Evolutionary conservation across 2,329 filamentous ascomycete genomes (phyloP).

Genomic region (Fusarium cyanostomum): DNA sequence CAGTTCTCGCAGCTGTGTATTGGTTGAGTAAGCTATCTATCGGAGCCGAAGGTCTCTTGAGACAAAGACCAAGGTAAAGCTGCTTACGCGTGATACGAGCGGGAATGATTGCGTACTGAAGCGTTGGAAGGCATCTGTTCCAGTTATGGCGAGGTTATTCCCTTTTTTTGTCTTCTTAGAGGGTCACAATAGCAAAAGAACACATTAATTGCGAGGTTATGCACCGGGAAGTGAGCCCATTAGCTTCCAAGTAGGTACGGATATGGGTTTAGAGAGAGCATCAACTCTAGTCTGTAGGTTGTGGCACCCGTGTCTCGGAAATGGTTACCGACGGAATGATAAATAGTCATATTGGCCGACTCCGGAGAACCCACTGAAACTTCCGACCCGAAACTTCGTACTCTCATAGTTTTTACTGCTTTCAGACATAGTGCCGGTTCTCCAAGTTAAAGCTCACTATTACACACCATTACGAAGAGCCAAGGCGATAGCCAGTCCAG

Average conservation of each 20-base stretch:
- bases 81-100: slow-evolving; percentile 1
- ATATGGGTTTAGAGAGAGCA: background rate
- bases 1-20: slow-evolving; percentile 35
- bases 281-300: background rate
- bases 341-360: slow-evolving; percentile 5
- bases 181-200: too few relatives aligned
- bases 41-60: too few relatives aligned
- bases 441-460: too few relatives aligned
- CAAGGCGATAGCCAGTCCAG: too few relatives aligned
- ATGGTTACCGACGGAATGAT: slow-evolving; percentile 1
- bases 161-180: too few relatives aligned
- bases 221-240: background rate
- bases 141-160: background rate
- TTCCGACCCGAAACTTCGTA: background rate
- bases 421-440: background rate
- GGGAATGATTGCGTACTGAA: background rate
- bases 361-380: background rate
- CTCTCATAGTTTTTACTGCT: background rate
- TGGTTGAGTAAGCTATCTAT: too few relatives aligned
- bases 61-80: background rate
- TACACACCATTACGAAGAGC: background rate
- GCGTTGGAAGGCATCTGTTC: background rate
- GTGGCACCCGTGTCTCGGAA: background rate
- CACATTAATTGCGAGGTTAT: background rate
- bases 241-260: background rate